These are phyloP conservation scores for Colletotrichum echinochloae DNA, from an alignment of 2,329 filamentous ascomycete genomes.

Conservation along the genomic window DNA sequence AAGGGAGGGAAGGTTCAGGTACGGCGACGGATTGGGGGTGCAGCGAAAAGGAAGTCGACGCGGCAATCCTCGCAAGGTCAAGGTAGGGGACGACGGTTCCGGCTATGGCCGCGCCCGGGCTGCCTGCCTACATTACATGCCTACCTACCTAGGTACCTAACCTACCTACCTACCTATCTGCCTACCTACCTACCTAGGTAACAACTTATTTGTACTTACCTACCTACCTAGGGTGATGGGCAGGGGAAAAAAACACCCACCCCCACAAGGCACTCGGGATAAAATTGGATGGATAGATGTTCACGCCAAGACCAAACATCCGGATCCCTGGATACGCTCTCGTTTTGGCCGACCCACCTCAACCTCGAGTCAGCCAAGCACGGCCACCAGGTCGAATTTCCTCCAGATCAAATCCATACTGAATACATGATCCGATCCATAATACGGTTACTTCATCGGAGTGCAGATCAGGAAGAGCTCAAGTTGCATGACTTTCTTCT, in stretches of 20 bases:
- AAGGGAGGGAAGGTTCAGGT: conserved; percentile 14
- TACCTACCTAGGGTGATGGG: too few relatives aligned
- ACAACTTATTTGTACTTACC: too few relatives aligned
- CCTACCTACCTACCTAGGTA: too few relatives aligned
- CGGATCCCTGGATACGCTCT: neutral
- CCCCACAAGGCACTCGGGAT: conserved; percentile 14
- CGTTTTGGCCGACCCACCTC: neutral
- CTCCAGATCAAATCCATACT: conserved; percentile 2
- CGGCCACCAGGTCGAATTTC: conserved; percentile 5
- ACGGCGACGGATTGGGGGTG: conserved; percentile 10
- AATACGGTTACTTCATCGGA: neutral
- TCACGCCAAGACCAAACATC: conserved; percentile 2
- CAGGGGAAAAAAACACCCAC: neutral
- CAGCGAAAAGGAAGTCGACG: conserved; percentile 5
- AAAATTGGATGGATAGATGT: neutral
- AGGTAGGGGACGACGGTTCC: conserved; percentile 6
- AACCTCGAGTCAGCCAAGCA: neutral
- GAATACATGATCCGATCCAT: too few relatives aligned
- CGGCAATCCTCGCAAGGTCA: conserved; percentile 10
- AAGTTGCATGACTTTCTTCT: conserved; percentile 1
- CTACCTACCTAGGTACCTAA: too few relatives aligned
- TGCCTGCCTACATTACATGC: neutral
- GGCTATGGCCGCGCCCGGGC: conserved; percentile 8
- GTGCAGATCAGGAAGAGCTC: conserved; percentile 13
- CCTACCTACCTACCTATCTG: neutral